A percentile compares a stretch with the other conserved stretches of the same genome.
phyloP scores from a whole-genome alignment of 192 early-diverging fungal genomes.

The Globomyces pollinis-pini region DNA sequence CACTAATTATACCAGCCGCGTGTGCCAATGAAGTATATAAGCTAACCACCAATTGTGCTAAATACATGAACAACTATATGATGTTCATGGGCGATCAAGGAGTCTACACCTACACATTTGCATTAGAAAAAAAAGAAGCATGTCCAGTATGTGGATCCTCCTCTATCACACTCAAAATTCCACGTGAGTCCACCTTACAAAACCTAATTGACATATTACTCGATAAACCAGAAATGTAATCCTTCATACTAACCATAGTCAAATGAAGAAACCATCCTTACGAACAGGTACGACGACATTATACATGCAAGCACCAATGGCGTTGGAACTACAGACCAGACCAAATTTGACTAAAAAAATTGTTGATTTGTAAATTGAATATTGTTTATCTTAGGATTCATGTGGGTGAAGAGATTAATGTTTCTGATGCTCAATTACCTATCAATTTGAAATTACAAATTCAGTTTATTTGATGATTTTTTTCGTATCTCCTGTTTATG shows the following conservation, averaged over 20 bases:
- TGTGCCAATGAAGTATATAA: constrained; percentile 96
- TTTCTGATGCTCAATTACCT: constrained; percentile 74
- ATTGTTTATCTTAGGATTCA: too few species aligned
- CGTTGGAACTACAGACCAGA: constrained; percentile 71
- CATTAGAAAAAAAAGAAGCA: constrained; percentile 69
- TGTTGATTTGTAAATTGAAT: neutral
- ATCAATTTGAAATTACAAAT: constrained; percentile 24
- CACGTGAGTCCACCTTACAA: constrained; percentile 45
- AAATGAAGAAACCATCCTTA: constrained; percentile 82
- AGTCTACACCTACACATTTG: constrained; percentile 85
- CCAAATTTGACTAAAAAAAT: constrained; percentile 74
- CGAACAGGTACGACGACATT: constrained; percentile 45
- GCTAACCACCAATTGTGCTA: constrained; percentile 69
- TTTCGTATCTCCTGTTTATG: too few species aligned
- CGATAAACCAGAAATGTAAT: constrained; percentile 63
- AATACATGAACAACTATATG: constrained; percentile 88
- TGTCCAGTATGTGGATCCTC: constrained; percentile 87
- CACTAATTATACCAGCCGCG: constrained; percentile 72
- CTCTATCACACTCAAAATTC: constrained; percentile 7
- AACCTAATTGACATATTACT: constrained; percentile 77
- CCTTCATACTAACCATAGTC: constrained; percentile 40
- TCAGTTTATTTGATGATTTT: neutral
- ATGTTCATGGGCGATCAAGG: constrained; percentile 91
- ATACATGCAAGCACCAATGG: constrained; percentile 82
- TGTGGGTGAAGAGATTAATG: constrained; percentile 58